Base-by-base conservation (phyloP, 257 asterid species). In the Henckelia pumila region DNA sequence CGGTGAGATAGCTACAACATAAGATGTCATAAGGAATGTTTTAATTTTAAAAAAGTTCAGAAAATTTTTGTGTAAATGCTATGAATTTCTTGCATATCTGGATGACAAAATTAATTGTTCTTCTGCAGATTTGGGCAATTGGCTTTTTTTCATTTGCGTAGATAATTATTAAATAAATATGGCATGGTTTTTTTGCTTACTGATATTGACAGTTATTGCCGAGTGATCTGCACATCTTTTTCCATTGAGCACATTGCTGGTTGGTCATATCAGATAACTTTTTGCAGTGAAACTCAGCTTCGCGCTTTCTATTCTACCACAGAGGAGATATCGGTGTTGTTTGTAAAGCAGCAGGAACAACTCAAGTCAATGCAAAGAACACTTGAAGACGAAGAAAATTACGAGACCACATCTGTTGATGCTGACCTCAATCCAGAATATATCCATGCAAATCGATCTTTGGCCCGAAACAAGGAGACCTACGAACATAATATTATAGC, bases 271-370 rank as follows among this genome's bases (percentile, higher is more conserved):
- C 28, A 19, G 19, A 24, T 66, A 64, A 40, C 76, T 64, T 62
- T 69, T 40, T 84, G 86, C 87, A 91, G 97, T 61, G 99, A 94
- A 78, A 88, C 97, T 32, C 99, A 94, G 81, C 97, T 94, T 60
- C 96, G 97, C 56, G 83, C 99, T 68, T 94, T 94, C 83, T 94
- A 94, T 78, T 91, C 99, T 17, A 91, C 97, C 11, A 91, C 99
- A 0, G 99, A 94, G 87, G 97, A 88, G 83, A 94, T 94, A 73
- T 86, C 91, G 5, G 75, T 64, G 72, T 72, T 91, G 71, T 91
- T 85, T 79, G 87, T 80, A 53, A 94, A 85, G 83, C 99, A 89
- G 81, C 96, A 88, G 77, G 92, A 94, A 63, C 99, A 93, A 86
- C 92, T 93, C 40, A 93, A 90, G 76, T 69, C 97, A 72, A 94